A percentile compares a stretch with the other conserved stretches of the same genome.
These are phyloP conservation scores for Platanthera zijinensis DNA, from an alignment of 106 monocot genomes.

Conservation along the genomic window DNA sequence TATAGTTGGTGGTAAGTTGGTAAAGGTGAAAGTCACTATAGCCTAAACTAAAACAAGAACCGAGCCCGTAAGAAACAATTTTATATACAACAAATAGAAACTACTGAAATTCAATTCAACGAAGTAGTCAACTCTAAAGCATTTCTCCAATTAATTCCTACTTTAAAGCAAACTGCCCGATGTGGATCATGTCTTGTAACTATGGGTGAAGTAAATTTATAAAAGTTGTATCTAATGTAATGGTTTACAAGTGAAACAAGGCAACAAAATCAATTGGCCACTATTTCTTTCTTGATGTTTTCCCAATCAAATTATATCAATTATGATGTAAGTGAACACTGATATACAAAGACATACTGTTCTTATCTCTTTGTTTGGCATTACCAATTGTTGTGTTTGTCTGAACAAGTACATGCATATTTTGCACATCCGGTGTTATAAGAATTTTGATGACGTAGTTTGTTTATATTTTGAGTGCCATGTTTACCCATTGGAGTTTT, in stretches of 20 bases:
- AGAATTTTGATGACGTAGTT: not conserved
- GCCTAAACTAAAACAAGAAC: not conserved
- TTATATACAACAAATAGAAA: not conserved
- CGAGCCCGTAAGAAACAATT: not conserved
- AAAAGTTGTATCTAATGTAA: not conserved
- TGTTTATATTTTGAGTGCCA: not conserved
- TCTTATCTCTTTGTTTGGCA: not conserved
- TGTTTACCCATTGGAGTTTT: too few species aligned
- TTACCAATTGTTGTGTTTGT: not conserved
- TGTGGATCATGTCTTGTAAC: not conserved
- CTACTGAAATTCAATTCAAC: not conserved
- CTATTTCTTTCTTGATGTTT: not conserved
- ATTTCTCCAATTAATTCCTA: not conserved
- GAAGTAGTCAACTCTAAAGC: not conserved
- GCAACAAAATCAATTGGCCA: not conserved
- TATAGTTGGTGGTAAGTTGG: not conserved
- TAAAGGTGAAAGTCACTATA: not conserved
- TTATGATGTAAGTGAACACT: not conserved
- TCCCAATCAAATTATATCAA: not conserved
- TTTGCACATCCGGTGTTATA: not conserved
- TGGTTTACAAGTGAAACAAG: not conserved
- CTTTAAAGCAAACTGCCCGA: not conserved
- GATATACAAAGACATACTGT: not conserved
- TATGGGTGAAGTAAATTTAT: not conserved
- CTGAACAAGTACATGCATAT: not conserved